Conservation (phyloP, 257 asterid species). For the Salvia rosmarinus region DNA sequence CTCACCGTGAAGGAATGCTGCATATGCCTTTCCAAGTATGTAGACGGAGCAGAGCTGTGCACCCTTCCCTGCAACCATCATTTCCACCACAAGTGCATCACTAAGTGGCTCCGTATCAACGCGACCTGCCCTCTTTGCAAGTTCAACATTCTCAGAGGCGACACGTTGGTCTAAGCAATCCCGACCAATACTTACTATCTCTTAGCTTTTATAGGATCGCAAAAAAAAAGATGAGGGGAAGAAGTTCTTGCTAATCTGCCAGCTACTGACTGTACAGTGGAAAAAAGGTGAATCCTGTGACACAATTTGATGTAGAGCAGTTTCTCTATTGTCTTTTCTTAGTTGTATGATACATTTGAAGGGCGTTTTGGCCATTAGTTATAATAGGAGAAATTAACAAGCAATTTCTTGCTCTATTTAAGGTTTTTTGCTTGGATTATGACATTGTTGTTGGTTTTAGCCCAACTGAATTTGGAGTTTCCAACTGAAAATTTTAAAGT, state of each 20-base stretch:
- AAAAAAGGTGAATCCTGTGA: conserved; percentile 25
- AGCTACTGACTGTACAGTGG: conserved; percentile 53
- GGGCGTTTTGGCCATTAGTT: conserved; percentile 31
- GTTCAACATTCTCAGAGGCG: conserved; percentile 65
- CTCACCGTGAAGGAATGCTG: conserved; percentile 73
- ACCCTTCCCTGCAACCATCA: conserved; percentile 90
- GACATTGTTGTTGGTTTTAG: background rate
- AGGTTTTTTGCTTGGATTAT: background rate
- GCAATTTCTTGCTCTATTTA: background rate
- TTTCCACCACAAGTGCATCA: conserved; percentile 78
- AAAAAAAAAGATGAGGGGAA: conserved; percentile 13
- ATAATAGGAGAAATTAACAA: conserved; percentile 25
- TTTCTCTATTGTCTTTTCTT: conserved; percentile 23
- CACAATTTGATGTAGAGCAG: conserved; percentile 24
- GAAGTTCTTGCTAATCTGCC: conserved; percentile 32
- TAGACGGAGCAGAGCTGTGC: conserved; percentile 76
- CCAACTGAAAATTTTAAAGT: background rate
- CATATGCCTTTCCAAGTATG: conserved; percentile 77
- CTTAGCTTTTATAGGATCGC: conserved; percentile 4
- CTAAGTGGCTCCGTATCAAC: conserved; percentile 84
- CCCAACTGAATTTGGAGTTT: background rate
- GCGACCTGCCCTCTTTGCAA: conserved; percentile 97
- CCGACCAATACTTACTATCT: conserved; percentile 5
- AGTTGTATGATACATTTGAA: conserved; percentile 30
- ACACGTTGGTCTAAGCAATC: conserved; percentile 45